Conservation (phyloP, 176 grass and related monocot genomes). For the Canna indica region DNA sequence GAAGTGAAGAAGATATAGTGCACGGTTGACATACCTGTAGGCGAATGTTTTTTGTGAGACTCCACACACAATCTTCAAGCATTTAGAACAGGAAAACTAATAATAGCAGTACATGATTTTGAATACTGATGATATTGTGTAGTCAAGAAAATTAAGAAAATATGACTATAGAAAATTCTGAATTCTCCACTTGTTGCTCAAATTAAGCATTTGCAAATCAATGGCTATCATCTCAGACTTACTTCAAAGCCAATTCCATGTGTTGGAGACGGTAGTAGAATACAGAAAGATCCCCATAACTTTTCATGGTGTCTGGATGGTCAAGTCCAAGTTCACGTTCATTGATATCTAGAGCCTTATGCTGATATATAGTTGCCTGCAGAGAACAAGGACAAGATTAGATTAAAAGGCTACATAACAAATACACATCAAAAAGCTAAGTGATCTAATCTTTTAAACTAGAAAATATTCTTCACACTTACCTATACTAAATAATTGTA, state of each 20-base stretch:
- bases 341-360: constrained; percentile 95
- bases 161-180: too few species aligned
- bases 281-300: constrained; percentile 97
- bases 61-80: constrained; percentile 1
- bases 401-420: neutral
- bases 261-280: constrained; percentile 99
- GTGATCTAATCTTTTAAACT: constrained; percentile 11
- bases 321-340: constrained; percentile 97
- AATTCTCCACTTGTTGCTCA: too few species aligned
- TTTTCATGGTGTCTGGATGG: constrained; percentile 99
- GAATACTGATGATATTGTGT: neutral
- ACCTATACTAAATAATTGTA: neutral
- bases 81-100: constrained; percentile 5
- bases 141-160: too few species aligned
- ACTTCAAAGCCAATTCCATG: constrained; percentile 98
- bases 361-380: constrained; percentile 97
- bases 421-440: constrained; percentile 5
- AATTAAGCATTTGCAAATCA: too few species aligned
- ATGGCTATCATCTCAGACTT: constrained; percentile 28
- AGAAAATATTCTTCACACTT: neutral
- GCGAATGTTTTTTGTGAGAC: constrained; percentile 10
- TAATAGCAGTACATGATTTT: neutral
- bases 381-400: neutral
- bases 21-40: constrained; percentile 86
- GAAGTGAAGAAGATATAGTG: constrained; percentile 95